Conservation (phyloP, 345 rosid species). For the Gynandropsis gynandra region DNA sequence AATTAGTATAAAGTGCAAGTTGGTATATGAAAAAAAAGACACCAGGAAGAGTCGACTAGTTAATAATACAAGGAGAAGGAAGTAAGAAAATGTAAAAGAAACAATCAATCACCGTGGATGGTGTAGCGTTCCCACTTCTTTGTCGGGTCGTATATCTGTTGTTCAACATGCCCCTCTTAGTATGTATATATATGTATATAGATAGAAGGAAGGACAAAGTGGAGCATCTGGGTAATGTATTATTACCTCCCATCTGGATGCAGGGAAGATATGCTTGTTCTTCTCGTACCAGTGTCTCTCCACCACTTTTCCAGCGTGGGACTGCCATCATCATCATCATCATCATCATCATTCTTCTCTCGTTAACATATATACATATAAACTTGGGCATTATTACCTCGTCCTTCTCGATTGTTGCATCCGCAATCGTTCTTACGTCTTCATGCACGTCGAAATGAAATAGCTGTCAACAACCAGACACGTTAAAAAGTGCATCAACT, state of each 20-base stretch:
- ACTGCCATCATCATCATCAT: slow-evolving; percentile 50
- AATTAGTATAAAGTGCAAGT: too few species aligned
- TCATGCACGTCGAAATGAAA: slow-evolving; percentile 99
- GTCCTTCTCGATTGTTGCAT: slow-evolving; percentile 96
- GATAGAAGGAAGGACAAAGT: too few species aligned
- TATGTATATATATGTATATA: too few species aligned
- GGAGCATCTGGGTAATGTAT: too few species aligned
- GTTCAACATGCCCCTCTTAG: too few species aligned
- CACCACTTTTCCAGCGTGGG: slow-evolving; percentile 98
- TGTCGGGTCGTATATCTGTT: slow-evolving; percentile 80
- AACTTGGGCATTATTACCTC: too few species aligned
- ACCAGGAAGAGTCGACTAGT: too few species aligned
- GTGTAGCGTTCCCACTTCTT: slow-evolving; percentile 96
- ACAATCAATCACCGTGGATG: slow-evolving; percentile 77
- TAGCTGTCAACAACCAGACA: slow-evolving; percentile 40
- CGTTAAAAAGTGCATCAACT: background rate
- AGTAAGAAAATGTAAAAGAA: too few species aligned
- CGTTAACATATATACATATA: too few species aligned
- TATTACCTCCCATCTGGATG: slow-evolving; percentile 99
- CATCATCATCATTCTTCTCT: background rate
- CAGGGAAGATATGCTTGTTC: slow-evolving; percentile 98
- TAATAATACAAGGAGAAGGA: too few species aligned
- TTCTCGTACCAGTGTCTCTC: slow-evolving; percentile 99
- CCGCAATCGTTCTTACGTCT: slow-evolving; percentile 91
- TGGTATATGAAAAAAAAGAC: too few species aligned